Evolutionary conservation across 345 rosid genomes (phyloP).

Genomic region (Isatis tinctoria): DNA sequence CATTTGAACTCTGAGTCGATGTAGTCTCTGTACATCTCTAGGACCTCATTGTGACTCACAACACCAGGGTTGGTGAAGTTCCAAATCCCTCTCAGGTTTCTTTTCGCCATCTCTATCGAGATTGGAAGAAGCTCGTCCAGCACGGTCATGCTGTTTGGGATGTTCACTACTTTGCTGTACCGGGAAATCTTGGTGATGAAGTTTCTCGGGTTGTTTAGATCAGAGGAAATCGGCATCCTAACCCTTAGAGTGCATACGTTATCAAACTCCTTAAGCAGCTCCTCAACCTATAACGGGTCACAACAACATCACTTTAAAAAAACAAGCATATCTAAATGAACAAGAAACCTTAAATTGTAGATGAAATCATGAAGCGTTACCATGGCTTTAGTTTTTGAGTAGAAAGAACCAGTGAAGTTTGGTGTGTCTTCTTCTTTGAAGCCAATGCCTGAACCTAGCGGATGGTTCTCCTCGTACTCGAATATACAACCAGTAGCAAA

Average conservation of each 20-base stretch:
- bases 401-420: constrained; percentile 61
- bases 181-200: constrained; percentile 45
- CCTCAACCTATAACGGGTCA: constrained; percentile 40
- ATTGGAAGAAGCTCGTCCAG: constrained; percentile 52
- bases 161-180: constrained; percentile 49
- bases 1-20: constrained; percentile 43
- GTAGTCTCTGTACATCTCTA: constrained; percentile 45
- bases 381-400: constrained; percentile 76
- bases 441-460: constrained; percentile 53
- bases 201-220: constrained; percentile 49
- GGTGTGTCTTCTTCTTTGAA: constrained; percentile 66
- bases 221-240: constrained; percentile 51
- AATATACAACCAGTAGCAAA: constrained; percentile 77
- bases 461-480: constrained; percentile 56
- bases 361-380: constrained; percentile 28
- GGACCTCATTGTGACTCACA: constrained; percentile 46
- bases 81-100: constrained; percentile 48
- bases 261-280: constrained; percentile 41
- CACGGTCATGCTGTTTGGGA: constrained; percentile 58
- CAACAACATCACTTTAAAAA: background rate
- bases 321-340: background rate
- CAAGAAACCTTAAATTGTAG: background rate
- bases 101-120: constrained; percentile 53
- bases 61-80: constrained; percentile 59
- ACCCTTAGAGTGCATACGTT: constrained; percentile 50